A percentile compares a stretch with the other conserved stretches of the same genome.
Conservation (phyloP, 805 yeast genomes). For the Tetrapisispora iriomotensis region DNA sequence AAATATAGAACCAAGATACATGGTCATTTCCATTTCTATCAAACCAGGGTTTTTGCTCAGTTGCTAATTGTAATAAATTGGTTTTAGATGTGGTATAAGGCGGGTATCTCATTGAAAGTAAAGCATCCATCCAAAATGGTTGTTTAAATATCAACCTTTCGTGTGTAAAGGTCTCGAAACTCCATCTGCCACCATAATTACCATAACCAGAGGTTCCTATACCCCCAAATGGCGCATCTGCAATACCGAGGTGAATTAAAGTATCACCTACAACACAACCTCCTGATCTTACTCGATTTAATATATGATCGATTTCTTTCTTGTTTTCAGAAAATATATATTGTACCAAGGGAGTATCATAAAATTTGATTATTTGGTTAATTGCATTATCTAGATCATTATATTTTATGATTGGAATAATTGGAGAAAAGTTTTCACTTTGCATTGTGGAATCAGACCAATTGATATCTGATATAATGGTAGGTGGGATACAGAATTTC, state of each 20-base stretch:
- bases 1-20: background rate
- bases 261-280: constrained; percentile 62
- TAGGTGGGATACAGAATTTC: constrained; percentile 56
- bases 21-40: constrained; percentile 28
- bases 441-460: constrained; percentile 66
- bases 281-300: constrained; percentile 57
- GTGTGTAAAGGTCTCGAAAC: constrained; percentile 68
- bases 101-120: constrained; percentile 55
- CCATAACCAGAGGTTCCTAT: constrained; percentile 80
- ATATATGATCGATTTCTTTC: constrained; percentile 40
- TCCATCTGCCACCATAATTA: constrained; percentile 64
- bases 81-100: constrained; percentile 38
- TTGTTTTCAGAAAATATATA: constrained; percentile 52
- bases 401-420: constrained; percentile 63
- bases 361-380: constrained; percentile 34
- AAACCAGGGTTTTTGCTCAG: constrained; percentile 30
- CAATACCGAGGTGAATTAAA: constrained; percentile 56
- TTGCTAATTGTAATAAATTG: constrained; percentile 19
- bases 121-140: constrained; percentile 52
- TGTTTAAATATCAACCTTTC: constrained; percentile 57
- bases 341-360: constrained; percentile 74
- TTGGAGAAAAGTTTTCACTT: constrained; percentile 77
- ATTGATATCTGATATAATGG: constrained; percentile 51
- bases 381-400: constrained; percentile 36
- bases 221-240: constrained; percentile 83